phyloP scores from a whole-genome alignment of 495 filamentous ascomycete genomes.

The Corynascus novoguineensis region DNA sequence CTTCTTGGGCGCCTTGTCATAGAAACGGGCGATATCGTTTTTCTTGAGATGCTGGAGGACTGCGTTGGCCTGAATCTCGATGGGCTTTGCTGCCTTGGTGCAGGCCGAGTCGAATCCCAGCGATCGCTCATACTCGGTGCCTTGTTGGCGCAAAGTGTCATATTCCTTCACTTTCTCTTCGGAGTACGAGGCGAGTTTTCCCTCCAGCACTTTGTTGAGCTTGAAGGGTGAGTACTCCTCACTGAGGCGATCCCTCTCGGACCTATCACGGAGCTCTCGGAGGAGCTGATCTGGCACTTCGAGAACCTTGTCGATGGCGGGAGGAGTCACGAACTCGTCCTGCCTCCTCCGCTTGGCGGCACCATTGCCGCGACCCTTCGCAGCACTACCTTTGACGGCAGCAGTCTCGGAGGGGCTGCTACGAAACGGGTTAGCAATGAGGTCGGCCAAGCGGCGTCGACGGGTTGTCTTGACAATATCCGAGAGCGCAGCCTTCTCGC shows the following conservation, averaged over 20 bases:
- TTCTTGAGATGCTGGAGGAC: constrained; percentile 30
- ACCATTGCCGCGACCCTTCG: background rate
- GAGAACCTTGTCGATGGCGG: background rate
- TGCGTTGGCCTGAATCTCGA: constrained; percentile 29
- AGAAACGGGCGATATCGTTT: constrained; percentile 29
- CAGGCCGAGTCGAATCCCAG: constrained; percentile 25
- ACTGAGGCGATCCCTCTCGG: background rate
- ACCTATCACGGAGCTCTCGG: background rate
- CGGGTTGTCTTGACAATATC: constrained; percentile 12
- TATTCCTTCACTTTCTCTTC: constrained; percentile 5
- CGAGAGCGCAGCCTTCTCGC: constrained; percentile 8
- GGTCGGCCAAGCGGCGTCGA: background rate
- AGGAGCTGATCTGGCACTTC: background rate
- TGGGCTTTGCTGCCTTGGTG: constrained; percentile 10
- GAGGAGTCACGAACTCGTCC: background rate
- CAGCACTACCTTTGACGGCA: background rate
- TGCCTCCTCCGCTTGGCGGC: background rate
- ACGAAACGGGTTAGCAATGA: constrained; percentile 11
- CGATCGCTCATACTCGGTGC: constrained; percentile 13
- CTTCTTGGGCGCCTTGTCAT: constrained; percentile 13
- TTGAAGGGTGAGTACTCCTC: background rate
- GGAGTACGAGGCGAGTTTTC: background rate
- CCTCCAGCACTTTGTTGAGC: background rate
- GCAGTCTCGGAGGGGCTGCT: constrained; percentile 1
- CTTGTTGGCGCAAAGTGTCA: constrained; percentile 10